Evolutionary conservation across 805 yeast genomes (phyloP), one percentile per base, ranked within the genome.

Genomic region (Candida easanensis): DNA sequence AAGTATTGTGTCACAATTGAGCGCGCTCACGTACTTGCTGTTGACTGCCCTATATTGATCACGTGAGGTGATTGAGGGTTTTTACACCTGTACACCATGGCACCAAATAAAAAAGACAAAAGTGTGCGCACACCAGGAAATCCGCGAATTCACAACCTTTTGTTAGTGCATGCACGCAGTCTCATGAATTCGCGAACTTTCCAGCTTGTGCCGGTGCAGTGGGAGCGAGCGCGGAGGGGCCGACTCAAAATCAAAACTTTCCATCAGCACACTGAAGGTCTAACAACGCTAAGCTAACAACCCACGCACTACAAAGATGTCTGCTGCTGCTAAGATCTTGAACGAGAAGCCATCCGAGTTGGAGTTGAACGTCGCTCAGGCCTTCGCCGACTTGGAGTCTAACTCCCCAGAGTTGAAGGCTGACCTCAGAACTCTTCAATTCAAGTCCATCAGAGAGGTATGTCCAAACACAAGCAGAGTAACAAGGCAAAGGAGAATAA

Each of bases 311-410:
- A 30, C 33, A 30, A 34, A 34, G 37, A 91, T 91, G 98, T 91
- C 98, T 77, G 95, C 97, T 69, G 88, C 90, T 72, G 81, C 87
- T 75, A 93, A 93, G 82, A 82, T 93, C 76, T 84, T 91, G 76
- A 82, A 89, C 70, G 82, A 84, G 71, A 87, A 87, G 69, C 98
- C 99, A 79, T 73, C 93, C 71, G 98, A 93, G 79, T 89, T 93
- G 76, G 99, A 93, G 82, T 87, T 93, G 76, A 95, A 91, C 80
- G 95, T 93, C 71, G 97, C 97, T 68, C 97, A 91, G 80, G 97
- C 98, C 69, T 87, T 93, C 72, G 73, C 83, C 65, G 99, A 93
- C 79, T 82, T 93, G 74, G 98, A 93, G 82, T 69, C 77, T 68
- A 79, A 85, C 73, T 88, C 95, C 70, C 80, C 95, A 66, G 98